Conservation (phyloP, 768 basidiomycete species). For the Heimioporus sp. region DNA sequence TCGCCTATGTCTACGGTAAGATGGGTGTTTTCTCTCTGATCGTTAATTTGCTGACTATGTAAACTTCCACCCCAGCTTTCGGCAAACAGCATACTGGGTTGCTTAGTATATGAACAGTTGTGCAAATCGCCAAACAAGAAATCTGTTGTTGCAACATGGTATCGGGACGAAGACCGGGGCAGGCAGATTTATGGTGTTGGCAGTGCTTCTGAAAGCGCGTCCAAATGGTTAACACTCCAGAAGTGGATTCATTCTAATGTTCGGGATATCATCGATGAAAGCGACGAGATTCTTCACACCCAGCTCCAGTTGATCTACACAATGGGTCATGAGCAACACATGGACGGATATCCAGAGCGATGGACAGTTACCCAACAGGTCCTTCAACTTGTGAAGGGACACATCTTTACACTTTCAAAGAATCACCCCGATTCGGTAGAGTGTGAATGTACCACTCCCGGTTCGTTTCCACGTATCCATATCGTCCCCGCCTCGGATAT, state of each 20-base stretch:
- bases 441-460: not conserved
- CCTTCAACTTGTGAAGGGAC: not conserved
- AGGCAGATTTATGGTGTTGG: too few species aligned
- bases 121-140: too few species aligned
- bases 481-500: not conserved
- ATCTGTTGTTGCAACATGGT: too few species aligned
- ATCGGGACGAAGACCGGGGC: too few species aligned
- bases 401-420: not conserved
- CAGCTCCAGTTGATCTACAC: not conserved
- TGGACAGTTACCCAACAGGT: not conserved
- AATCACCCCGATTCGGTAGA: not conserved
- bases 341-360: not conserved
- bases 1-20: not conserved
- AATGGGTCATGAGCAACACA: not conserved
- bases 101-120: not conserved
- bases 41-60: not conserved
- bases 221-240: constrained; percentile 13
- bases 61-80: not conserved
- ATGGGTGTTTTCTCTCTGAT: not conserved
- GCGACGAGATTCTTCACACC: constrained; percentile 17
- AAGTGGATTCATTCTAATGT: constrained; percentile 12
- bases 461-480: constrained; percentile 9
- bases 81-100: not conserved
- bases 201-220: not conserved
- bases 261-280: constrained; percentile 20